Conservation (phyloP, 2,329 filamentous ascomycete genomes). For the Trichoderma cornu-damae region DNA sequence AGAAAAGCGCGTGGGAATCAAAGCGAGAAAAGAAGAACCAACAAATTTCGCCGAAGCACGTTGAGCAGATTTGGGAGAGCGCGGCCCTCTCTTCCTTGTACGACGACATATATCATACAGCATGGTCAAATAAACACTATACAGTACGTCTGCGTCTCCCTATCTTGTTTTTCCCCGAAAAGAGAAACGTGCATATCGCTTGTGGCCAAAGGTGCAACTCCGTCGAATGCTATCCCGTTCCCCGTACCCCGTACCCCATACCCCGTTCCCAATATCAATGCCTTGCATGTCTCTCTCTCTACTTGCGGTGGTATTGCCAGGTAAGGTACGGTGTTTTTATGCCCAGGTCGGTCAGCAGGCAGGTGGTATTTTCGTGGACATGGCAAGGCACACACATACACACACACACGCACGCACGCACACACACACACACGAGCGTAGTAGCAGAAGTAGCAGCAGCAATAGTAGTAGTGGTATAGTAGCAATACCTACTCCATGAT, state of each 20-base stretch:
- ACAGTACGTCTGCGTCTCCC: no score
- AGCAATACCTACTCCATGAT: no score
- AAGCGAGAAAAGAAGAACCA: no score
- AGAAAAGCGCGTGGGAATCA: neutral
- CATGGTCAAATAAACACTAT: no score
- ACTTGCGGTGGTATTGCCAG: neutral
- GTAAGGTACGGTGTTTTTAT: neutral
- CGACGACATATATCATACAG: no score
- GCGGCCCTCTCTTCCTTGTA: neutral
- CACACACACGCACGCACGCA: no score
- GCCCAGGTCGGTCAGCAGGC: no score
- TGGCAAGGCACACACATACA: neutral
- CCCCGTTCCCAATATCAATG: no score
- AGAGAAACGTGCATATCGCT: constrained; percentile 12
- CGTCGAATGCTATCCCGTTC: neutral
- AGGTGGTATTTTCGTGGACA: neutral
- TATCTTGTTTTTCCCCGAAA: neutral
- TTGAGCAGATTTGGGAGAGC: constrained; percentile 2
- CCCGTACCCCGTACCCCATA: no score
- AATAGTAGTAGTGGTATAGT: no score
- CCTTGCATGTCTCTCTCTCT: neutral
- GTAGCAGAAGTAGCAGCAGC: no score
- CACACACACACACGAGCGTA: no score
- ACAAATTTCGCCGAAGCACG: constrained; percentile 9
- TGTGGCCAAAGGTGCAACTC: neutral